A percentile compares a stretch with the other conserved stretches of the same genome.
phyloP scores from a whole-genome alignment of 768 basidiomycete genomes.

The Dioszegia aurantiaca region DNA sequence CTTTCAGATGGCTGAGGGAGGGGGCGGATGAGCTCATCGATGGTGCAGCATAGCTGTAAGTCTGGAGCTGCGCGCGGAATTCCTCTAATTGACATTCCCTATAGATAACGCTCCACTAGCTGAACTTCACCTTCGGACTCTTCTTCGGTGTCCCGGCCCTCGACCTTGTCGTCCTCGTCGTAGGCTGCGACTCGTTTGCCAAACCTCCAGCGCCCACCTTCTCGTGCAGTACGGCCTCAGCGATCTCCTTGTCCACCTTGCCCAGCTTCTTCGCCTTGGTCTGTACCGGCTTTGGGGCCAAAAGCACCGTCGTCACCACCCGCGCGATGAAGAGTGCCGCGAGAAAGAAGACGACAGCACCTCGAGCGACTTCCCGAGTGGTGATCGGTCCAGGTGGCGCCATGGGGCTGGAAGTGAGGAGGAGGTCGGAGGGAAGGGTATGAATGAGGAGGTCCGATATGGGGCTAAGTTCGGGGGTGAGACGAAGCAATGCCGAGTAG shows the following conservation, averaged over 20 bases:
- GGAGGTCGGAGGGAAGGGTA: conserved; percentile 22
- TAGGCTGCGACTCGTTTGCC: conserved; percentile 1
- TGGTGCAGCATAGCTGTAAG: neutral
- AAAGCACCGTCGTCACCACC: conserved; percentile 15
- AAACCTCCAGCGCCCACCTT: conserved; percentile 3
- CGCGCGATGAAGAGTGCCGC: conserved; percentile 22
- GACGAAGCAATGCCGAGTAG: conserved; percentile 20
- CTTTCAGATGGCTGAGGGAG: conserved; percentile 78
- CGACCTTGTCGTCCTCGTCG: neutral
- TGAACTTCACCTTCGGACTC: conserved; percentile 9
- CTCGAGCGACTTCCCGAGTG: conserved; percentile 21
- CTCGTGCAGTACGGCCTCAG: conserved; percentile 7
- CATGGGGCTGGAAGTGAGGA: neutral
- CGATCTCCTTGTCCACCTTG: conserved; percentile 13
- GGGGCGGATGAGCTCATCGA: conserved; percentile 62
- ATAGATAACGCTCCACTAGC: neutral
- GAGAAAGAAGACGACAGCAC: conserved; percentile 27
- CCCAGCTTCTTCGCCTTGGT: conserved; percentile 12
- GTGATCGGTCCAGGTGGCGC: conserved; percentile 7
- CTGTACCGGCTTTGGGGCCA: conserved; percentile 5
- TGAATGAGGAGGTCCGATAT: conserved; percentile 9
- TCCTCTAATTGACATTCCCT: too few relatives aligned
- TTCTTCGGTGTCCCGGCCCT: conserved; percentile 15
- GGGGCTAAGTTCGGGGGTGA: conserved; percentile 7
- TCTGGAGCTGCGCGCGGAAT: too few relatives aligned